Conservation (phyloP, 2,329 filamentous ascomycete species). For the Chaetomium sp. region DNA sequence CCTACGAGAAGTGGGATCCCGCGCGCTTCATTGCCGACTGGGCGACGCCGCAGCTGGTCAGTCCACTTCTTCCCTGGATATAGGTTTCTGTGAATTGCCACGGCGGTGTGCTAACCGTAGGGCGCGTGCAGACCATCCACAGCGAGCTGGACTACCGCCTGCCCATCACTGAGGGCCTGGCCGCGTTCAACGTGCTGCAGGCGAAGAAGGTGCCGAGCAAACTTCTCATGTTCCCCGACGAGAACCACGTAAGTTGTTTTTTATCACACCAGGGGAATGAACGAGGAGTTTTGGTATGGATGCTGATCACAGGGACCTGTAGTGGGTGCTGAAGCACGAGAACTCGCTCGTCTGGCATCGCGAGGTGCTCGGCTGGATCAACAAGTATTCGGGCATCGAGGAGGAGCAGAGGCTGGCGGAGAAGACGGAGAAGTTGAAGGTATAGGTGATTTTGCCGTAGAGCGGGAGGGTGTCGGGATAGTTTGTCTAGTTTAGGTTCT, state of each 20-base stretch:
- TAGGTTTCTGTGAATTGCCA: too few relatives aligned
- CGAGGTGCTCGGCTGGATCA: slow-evolving; percentile 79
- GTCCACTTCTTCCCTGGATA: slow-evolving; percentile 25
- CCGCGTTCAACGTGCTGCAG: slow-evolving; percentile 85
- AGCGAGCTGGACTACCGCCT: slow-evolving; percentile 88
- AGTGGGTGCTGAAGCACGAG: slow-evolving; percentile 88
- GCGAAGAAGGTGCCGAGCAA: slow-evolving; percentile 72
- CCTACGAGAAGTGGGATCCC: slow-evolving; percentile 72
- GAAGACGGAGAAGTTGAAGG: slow-evolving; percentile 21
- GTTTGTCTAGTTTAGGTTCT: background rate
- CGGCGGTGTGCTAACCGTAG: background rate
- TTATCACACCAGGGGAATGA: slow-evolving; percentile 52
- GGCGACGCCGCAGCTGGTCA: slow-evolving; percentile 81
- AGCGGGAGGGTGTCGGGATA: background rate
- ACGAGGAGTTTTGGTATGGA: slow-evolving; percentile 37
- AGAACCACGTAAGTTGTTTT: slow-evolving; percentile 58
- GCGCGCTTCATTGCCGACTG: slow-evolving; percentile 67
- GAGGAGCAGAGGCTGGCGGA: slow-evolving; percentile 22
- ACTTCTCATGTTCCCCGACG: slow-evolving; percentile 79
- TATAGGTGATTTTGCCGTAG: background rate
- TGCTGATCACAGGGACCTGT: slow-evolving; percentile 35
- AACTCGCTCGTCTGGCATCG: slow-evolving; percentile 90
- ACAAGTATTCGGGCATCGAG: slow-evolving; percentile 58
- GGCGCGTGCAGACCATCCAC: slow-evolving; percentile 62
- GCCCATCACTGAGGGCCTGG: slow-evolving; percentile 79